phyloP scores from a whole-genome alignment of 2,329 filamentous ascomycete species.

The Biscogniauxia mediterranea region DNA sequence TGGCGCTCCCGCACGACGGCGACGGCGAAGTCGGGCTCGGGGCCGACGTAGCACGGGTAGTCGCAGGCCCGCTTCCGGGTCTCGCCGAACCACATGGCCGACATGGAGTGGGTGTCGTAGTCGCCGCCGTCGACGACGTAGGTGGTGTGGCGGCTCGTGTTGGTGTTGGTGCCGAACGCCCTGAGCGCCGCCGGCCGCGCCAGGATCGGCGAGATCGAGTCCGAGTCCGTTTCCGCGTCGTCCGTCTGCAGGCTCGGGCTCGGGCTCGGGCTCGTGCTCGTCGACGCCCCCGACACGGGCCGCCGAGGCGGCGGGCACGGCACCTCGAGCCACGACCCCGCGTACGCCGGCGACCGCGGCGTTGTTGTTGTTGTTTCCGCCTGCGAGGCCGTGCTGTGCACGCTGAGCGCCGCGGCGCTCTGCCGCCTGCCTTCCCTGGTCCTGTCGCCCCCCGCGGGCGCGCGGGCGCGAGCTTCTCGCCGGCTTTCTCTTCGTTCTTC shows the following conservation, averaged over 20 bases:
- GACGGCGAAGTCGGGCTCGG: neutral
- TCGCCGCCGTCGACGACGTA: neutral
- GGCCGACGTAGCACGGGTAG: neutral
- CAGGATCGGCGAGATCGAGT: neutral
- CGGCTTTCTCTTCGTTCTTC: too few species aligned
- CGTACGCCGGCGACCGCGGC: neutral
- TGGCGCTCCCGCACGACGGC: neutral
- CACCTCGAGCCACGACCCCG: neutral
- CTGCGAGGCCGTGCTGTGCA: too few species aligned
- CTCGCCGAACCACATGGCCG: neutral
- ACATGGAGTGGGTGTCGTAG: neutral
- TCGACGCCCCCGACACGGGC: neutral
- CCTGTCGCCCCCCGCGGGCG: too few species aligned
- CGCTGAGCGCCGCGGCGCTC: neutral
- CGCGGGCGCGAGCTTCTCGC: neutral
- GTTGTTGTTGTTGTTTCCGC: too few species aligned
- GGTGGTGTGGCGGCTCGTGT: neutral
- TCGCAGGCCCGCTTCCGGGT: neutral
- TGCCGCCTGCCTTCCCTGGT: neutral
- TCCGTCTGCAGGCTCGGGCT: neutral
- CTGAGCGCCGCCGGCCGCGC: neutral
- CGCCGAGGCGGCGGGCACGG: neutral
- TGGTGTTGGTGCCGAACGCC: neutral
- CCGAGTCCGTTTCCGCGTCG: neutral
- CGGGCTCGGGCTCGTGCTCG: neutral